These are phyloP conservation scores for Astragalus glycyphyllos DNA, from an alignment of 306 rosid genomes.

Conservation along the genomic window DNA sequence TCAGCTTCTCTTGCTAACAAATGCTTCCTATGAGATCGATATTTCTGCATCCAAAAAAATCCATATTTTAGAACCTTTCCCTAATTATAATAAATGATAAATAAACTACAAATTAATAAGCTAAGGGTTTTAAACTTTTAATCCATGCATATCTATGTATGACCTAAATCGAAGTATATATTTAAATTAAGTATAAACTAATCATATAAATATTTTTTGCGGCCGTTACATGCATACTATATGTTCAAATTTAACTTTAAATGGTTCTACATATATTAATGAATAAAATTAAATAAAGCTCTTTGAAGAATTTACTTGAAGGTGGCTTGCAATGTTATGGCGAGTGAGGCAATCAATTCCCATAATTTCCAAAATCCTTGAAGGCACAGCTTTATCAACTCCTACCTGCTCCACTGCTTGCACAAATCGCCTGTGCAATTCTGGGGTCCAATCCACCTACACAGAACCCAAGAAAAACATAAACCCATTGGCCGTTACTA, in stretches of 20 bases:
- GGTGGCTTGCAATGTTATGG: slow-evolving; percentile 98
- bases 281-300: too few species aligned
- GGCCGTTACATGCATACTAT: too few species aligned
- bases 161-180: too few species aligned
- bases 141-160: too few species aligned
- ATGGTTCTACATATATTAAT: background rate
- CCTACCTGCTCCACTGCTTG: slow-evolving; percentile 98
- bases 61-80: background rate
- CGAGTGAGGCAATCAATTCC: slow-evolving; percentile 98
- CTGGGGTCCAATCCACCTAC: slow-evolving; percentile 99
- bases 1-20: slow-evolving; percentile 93
- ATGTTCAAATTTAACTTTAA: too few species aligned
- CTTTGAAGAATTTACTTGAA: slow-evolving; percentile 61
- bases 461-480: slow-evolving; percentile 34
- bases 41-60: slow-evolving; percentile 63
- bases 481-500: background rate
- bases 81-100: too few species aligned
- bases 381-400: slow-evolving; percentile 98
- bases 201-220: too few species aligned
- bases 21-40: slow-evolving; percentile 90
- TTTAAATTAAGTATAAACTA: too few species aligned
- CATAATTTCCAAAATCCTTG: slow-evolving; percentile 94
- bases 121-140: too few species aligned
- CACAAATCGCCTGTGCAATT: slow-evolving; percentile 86
- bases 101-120: too few species aligned